These are phyloP conservation scores for Alternaria arborescens DNA, from an alignment of 2,329 filamentous ascomycete genomes.

Conservation along the genomic window DNA sequence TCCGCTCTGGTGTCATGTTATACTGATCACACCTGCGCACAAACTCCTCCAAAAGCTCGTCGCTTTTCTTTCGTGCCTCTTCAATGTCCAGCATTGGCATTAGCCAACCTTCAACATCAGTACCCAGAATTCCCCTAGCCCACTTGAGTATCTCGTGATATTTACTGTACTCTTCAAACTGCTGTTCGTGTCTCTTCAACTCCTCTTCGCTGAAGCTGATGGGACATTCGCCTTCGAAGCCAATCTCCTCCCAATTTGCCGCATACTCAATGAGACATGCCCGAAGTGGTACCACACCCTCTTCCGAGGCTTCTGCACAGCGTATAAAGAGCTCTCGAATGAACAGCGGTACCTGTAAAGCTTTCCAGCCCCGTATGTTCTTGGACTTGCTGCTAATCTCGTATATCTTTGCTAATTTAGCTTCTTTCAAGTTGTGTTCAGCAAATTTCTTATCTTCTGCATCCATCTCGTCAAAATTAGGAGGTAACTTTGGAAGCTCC, in stretches of 20 bases:
- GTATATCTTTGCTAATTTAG: no score
- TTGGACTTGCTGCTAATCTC: no score
- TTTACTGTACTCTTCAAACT: conserved; percentile 44
- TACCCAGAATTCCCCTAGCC: conserved; percentile 39
- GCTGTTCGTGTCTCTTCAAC: conserved; percentile 34
- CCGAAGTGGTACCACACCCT: conserved; percentile 46
- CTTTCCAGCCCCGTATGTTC: conserved; percentile 19
- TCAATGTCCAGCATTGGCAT: no score
- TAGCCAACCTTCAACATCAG: conserved; percentile 27
- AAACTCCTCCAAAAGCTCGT: conserved; percentile 22
- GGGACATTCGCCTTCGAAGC: conserved; percentile 37
- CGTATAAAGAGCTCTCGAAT: conserved; percentile 45
- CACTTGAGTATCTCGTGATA: conserved; percentile 39
- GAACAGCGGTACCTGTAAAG: conserved; percentile 40
- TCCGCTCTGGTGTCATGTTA: conserved; percentile 22
- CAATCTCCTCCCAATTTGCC: conserved; percentile 36
- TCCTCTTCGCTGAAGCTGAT: conserved; percentile 40
- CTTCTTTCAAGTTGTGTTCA: no score
- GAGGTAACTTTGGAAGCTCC: no score
- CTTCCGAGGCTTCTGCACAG: conserved; percentile 35
- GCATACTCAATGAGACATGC: conserved; percentile 46
- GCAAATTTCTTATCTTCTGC: no score
- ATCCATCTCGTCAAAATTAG: no score
- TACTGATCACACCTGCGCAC: conserved; percentile 24
- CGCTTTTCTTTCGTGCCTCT: no score